A percentile compares a stretch with the other conserved stretches of the same genome.
Evolutionary conservation across 495 filamentous ascomycete species (phyloP).

Genomic region (Penicillium steckii): DNA sequence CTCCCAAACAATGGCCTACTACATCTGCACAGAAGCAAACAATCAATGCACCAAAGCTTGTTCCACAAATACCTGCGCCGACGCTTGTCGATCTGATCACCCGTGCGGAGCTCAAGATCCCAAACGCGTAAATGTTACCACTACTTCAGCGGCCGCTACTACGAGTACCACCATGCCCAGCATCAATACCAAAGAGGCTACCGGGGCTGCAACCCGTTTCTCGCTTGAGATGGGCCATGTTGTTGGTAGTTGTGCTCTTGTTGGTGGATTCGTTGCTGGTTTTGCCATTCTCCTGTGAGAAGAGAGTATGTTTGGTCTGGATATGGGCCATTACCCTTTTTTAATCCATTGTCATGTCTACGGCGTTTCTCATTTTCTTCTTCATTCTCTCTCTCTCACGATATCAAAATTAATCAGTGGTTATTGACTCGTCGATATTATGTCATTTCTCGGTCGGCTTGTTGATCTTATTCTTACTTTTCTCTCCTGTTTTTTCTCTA

Average conservation of each 20-base stretch:
- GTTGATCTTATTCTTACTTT: neutral
- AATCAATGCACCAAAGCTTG: constrained; percentile 69
- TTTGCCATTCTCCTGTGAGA: constrained; percentile 59
- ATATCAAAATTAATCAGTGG: neutral
- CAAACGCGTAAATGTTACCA: constrained; percentile 56
- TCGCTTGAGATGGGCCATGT: constrained; percentile 53
- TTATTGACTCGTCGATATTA: neutral
- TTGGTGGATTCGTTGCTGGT: constrained; percentile 61
- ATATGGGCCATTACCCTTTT: neutral
- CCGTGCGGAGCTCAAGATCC: constrained; percentile 81
- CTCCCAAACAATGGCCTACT: constrained; percentile 84
- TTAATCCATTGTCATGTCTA: neutral
- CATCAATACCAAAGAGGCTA: constrained; percentile 16
- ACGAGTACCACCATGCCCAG: constrained; percentile 28
- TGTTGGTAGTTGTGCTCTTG: constrained; percentile 56
- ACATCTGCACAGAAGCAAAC: constrained; percentile 70
- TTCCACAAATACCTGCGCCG: constrained; percentile 58
- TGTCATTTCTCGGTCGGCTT: neutral
- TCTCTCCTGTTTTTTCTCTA: neutral
- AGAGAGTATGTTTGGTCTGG: neutral
- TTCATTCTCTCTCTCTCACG: neutral
- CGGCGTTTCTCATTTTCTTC: neutral
- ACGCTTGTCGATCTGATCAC: constrained; percentile 64
- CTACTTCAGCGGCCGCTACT: constrained; percentile 43
- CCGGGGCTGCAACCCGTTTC: constrained; percentile 22